phyloP scores from a whole-genome alignment of 306 rosid genomes.

The Sechiopsis laciniata region DNA sequence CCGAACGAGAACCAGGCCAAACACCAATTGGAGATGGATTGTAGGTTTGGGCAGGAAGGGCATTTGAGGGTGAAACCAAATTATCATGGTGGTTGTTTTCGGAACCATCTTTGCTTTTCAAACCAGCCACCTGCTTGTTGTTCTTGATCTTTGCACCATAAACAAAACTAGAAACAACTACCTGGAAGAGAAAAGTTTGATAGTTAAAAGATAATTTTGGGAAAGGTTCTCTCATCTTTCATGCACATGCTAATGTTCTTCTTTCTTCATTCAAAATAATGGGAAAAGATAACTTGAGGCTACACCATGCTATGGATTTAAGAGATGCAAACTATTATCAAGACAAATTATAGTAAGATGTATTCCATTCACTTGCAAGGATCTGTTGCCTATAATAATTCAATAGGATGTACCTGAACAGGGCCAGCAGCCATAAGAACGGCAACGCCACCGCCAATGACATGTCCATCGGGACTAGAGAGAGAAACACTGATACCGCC shows the following conservation, averaged over 20 bases:
- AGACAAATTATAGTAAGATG: not conserved
- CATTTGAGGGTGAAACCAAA: constrained; percentile 45
- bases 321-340: not conserved
- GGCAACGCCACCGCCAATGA: constrained; percentile 76
- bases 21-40: constrained; percentile 37
- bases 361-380: not conserved
- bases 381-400: not conserved
- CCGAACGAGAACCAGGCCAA: constrained; percentile 61
- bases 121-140: constrained; percentile 42
- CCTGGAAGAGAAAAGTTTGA: constrained; percentile 41
- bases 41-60: constrained; percentile 54
- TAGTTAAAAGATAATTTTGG: not conserved
- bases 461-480: constrained; percentile 74
- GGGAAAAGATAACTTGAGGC: not conserved
- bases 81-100: constrained; percentile 45
- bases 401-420: constrained; percentile 60
- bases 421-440: constrained; percentile 74
- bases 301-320: not conserved
- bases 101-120: constrained; percentile 35
- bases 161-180: constrained; percentile 79
- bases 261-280: too few relatives aligned
- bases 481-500: constrained; percentile 89
- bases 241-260: not conserved
- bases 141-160: constrained; percentile 62
- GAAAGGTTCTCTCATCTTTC: not conserved